These are phyloP conservation scores for Neoascochyta sp. DNA, from an alignment of 2,329 filamentous ascomycete species.

Conservation along the genomic window DNA sequence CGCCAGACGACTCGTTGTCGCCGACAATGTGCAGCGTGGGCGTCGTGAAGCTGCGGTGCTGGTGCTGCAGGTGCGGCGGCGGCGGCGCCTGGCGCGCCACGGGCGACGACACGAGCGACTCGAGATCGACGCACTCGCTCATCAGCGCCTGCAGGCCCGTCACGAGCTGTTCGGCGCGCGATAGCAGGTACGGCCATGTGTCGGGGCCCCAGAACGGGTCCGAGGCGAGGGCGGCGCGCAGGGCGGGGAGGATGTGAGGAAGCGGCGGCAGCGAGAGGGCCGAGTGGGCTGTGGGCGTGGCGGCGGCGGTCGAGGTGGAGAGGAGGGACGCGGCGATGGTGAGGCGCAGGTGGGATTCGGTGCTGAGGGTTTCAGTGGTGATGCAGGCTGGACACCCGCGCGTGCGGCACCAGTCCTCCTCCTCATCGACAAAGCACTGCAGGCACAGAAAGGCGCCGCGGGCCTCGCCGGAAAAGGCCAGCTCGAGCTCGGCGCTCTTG, in stretches of 20 bases:
- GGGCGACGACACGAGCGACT: slow-evolving; percentile 39
- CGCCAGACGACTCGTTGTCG: slow-evolving; percentile 21
- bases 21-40: slow-evolving; percentile 11
- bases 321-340: slow-evolving; percentile 48
- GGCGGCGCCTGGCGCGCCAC: slow-evolving; percentile 11
- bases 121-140: slow-evolving; percentile 42
- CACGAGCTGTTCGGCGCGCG: slow-evolving; percentile 42
- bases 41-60: slow-evolving; percentile 19
- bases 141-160: slow-evolving; percentile 47
- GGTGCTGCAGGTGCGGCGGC: slow-evolving; percentile 7
- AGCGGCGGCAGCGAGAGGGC: slow-evolving; percentile 27
- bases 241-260: slow-evolving; percentile 41
- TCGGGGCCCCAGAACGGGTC: slow-evolving; percentile 47
- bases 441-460: slow-evolving; percentile 58
- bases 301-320: slow-evolving; percentile 32
- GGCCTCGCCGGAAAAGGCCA: slow-evolving; percentile 55
- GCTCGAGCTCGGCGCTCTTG: slow-evolving; percentile 52
- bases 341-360: slow-evolving; percentile 47
- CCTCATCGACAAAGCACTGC: slow-evolving; percentile 56
- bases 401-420: slow-evolving; percentile 56
- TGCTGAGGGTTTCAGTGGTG: slow-evolving; percentile 43
- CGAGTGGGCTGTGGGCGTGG: slow-evolving; percentile 15
- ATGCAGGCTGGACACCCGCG: slow-evolving; percentile 54
- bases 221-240: slow-evolving; percentile 38
- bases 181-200: slow-evolving; percentile 44